These are phyloP conservation scores for Jackrogersella minutella DNA, from an alignment of 495 filamentous ascomycete genomes.

Conservation along the genomic window DNA sequence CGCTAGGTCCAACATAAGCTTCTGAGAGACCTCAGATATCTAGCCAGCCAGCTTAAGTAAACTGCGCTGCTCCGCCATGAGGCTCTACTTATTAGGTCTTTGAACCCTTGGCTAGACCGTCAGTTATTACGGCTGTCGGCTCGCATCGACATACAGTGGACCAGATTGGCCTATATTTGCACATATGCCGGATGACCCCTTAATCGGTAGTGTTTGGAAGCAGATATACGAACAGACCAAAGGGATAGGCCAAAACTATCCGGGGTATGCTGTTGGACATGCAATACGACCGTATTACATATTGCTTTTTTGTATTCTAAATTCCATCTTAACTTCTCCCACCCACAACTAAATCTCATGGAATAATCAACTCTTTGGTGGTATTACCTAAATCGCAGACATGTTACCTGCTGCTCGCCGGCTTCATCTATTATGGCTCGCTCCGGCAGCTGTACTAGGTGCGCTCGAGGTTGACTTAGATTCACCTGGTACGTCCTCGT, in stretches of 20 bases:
- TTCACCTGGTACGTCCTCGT: slow-evolving; percentile 33
- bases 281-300: slow-evolving; percentile 19
- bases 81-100: slow-evolving; percentile 1
- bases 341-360: not conserved
- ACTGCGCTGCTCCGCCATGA: not conserved
- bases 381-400: not conserved
- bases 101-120: not conserved
- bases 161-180: not conserved
- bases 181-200: not conserved
- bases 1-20: slow-evolving; percentile 1
- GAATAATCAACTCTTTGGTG: slow-evolving; percentile 1
- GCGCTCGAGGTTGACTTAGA: slow-evolving; percentile 42
- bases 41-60: not conserved
- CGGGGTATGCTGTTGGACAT: slow-evolving; percentile 3
- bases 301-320: slow-evolving; percentile 9
- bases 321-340: slow-evolving; percentile 1
- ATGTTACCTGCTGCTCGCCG: slow-evolving; percentile 20
- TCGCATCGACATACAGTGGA: not conserved
- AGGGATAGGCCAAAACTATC: not conserved
- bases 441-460: slow-evolving; percentile 38
- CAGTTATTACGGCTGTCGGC: slow-evolving; percentile 4
- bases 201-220: not conserved
- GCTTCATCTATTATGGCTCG: slow-evolving; percentile 35
- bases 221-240: not conserved
- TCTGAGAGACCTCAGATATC: not conserved